These are phyloP conservation scores for Aegilops sharonensis DNA, from an alignment of 176 grass and related monocot genomes.

Conservation along the genomic window DNA sequence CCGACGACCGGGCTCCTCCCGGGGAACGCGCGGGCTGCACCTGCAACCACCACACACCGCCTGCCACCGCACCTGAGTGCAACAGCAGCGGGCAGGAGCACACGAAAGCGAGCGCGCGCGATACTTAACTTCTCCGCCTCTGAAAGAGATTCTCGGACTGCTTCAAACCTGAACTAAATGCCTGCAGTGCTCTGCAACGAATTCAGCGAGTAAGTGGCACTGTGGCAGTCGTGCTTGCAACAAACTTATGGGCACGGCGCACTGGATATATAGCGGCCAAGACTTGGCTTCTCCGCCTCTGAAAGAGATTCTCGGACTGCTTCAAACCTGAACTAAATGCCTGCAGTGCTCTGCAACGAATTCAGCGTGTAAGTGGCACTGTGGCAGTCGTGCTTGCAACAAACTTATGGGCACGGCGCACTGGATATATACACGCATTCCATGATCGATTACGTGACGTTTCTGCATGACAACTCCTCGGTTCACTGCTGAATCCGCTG, in stretches of 20 bases:
- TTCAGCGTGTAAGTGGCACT: not conserved
- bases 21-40: too few relatives aligned
- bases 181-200: not conserved
- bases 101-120: not conserved
- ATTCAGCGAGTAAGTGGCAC: not conserved
- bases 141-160: not conserved
- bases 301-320: not conserved
- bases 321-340: not conserved
- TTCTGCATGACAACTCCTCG: not conserved
- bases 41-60: too few relatives aligned
- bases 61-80: not conserved
- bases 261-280: not conserved
- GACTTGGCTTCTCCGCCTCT: not conserved
- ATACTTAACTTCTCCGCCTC: not conserved
- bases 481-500: not conserved
- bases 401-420: not conserved
- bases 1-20: too few relatives aligned
- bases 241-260: not conserved
- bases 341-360: not conserved
- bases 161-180: not conserved
- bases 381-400: not conserved
- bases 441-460: not conserved
- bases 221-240: not conserved
- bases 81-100: not conserved
- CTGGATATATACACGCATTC: not conserved